These are phyloP conservation scores for Sclerospora graminicola DNA, from an alignment of 352 stramenopile genomes.

Conservation along the genomic window DNA sequence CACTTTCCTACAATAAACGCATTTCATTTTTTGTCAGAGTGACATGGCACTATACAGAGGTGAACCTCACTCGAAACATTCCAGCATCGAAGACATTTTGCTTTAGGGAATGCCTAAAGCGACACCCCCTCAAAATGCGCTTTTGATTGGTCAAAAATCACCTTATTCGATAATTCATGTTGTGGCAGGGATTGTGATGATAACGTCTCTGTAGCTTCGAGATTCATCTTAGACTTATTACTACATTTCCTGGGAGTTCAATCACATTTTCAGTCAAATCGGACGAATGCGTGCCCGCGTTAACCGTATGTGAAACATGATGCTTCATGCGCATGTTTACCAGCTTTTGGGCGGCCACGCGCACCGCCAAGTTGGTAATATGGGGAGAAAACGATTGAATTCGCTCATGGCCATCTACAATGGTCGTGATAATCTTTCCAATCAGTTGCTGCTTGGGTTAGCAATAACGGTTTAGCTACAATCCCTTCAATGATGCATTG, in stretches of 20 bases:
- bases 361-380: constrained; percentile 39
- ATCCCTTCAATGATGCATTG: constrained; percentile 83
- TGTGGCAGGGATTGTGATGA: too few species aligned
- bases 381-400: constrained; percentile 52
- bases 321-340: constrained; percentile 85
- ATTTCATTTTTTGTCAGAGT: too few species aligned
- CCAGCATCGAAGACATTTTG: too few species aligned
- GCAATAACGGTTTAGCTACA: constrained; percentile 52
- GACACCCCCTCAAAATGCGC: too few species aligned
- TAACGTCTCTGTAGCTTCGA: too few species aligned
- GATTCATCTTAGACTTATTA: constrained; percentile 4
- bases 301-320: constrained; percentile 55
- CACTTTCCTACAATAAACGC: too few species aligned
- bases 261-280: constrained; percentile 53
- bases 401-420: constrained; percentile 68
- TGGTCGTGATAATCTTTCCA: constrained; percentile 68
- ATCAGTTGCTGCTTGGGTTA: constrained; percentile 71
- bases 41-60: too few species aligned
- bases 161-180: too few species aligned
- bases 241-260: neutral
- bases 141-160: too few species aligned
- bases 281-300: constrained; percentile 30
- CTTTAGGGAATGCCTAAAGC: too few species aligned
- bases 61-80: too few species aligned
- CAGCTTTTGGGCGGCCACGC: constrained; percentile 66